Base-by-base conservation (phyloP, 2,329 filamentous ascomycete species). In the Tolypocladium guangdongense region DNA sequence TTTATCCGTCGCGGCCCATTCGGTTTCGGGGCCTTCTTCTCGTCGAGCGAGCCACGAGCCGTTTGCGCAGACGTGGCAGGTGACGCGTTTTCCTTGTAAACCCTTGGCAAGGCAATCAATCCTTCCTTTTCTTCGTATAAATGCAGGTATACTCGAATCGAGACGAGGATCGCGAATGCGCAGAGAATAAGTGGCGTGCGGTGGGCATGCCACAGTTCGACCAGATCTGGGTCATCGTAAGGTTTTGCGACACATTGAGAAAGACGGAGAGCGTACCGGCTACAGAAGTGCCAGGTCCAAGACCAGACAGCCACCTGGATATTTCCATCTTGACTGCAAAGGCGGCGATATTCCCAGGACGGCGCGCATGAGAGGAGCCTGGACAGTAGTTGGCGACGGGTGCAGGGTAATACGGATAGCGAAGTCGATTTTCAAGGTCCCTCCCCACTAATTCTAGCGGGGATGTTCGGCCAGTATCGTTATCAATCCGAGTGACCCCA, bases 1-100 rank as follows among this genome's bases (percentile, higher is more conserved):
- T 77, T 77, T 55, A 78, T 78, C 52, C 76, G 71, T 55, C 71
- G 69, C 3, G 80, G 79, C 1, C 75, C 78, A 37, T 63, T 65
- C 1, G 69, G 57, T 55, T 68, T 67, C 43, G 58, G 57, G 30
- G 59, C 51, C 49, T 63, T 52, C 64, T 71, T 65, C 35, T 58
- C 57, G 12, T 61, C 56, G 22, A 67, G 50, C 38, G 61, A 46
- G n/a, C 32, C 49, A 4, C 35, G 20, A 1, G 14, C 35, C 5
- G 35, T 33, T 20, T 36, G 39, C 49, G 53, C 50, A 24, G 49
- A 24, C 22, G 30, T 36, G 18, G 47, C 57, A 49, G 47, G 59
- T 54, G 27, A 24, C 35, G 37, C 33, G 10, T 16, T 56, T 45
- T 52, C 59, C 51, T 63, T 56, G 54, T 70, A 71, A 1, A 66